Evolutionary conservation across 2,329 filamentous ascomycete genomes (phyloP), one percentile per base, ranked within the genome.

Genomic region (Bipolaris zeicola): DNA sequence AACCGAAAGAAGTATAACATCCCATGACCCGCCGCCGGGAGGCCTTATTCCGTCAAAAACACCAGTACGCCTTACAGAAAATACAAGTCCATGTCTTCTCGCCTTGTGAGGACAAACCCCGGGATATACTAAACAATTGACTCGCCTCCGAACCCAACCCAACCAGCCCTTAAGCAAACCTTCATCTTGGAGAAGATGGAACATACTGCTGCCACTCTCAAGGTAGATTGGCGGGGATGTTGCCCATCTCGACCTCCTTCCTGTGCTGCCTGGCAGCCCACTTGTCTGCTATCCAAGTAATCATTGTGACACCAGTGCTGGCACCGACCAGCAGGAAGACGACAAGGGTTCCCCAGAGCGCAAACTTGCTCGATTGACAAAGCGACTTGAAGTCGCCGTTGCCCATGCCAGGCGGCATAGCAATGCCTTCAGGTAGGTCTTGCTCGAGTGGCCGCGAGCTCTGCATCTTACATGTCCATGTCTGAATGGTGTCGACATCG

Each of bases 311-410:
- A 18, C 56, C 70, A 63, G 75, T 69, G 47, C 69, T 72, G 6
- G 58, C 57, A 28, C 65, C 59, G 24, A 81, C 72, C 42, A 80
- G 44, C 41, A 80, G 47, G 57, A 80, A 77, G 16, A 77, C 65
- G 0, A 75, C 69, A 20, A 81, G 72, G 0, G 77, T 77, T 20
- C 77, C 76, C 60, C 77, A 80, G 41, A 78, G 74, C 13, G 79
- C 77, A 66, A 81, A 81, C 60, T 73, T 74, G 47, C 77, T 79
- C 60, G 81, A 72, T 7, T 68, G 62, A 61, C 79, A 81, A 22
- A 81, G 54, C 0, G 64, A 63, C 13, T 61, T 65, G 57, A 80
- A 81, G 16, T 68, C 64, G 28, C 55, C 60, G 58, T 77, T 77
- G 22, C 72, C 74, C 64, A 66, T 66, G 52, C 49, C 72, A 51